A percentile compares a stretch with the other conserved stretches of the same genome.
phyloP scores from a whole-genome alignment of 345 rosid genomes.

The Hypericum perforatum region DNA sequence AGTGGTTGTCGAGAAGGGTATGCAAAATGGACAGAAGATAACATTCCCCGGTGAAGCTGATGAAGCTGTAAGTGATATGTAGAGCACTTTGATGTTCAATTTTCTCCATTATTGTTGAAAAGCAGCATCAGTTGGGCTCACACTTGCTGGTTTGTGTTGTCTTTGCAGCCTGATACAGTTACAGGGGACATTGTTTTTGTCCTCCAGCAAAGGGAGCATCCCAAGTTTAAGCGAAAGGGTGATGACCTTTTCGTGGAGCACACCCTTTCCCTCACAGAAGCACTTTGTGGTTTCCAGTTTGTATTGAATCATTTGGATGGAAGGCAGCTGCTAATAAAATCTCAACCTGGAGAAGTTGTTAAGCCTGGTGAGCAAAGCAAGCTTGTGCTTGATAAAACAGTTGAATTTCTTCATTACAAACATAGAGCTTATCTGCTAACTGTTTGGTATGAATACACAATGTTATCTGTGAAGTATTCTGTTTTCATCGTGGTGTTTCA shows the following conservation, averaged over 20 bases:
- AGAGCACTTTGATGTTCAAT: not conserved
- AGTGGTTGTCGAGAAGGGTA: conserved; percentile 33
- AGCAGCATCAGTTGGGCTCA: too few species aligned
- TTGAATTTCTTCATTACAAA: not conserved
- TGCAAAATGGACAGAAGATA: conserved; percentile 32
- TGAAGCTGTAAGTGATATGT: conserved; percentile 23
- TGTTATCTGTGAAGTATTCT: too few species aligned
- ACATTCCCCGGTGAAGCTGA: conserved; percentile 37
- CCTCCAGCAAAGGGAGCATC: conserved; percentile 57
- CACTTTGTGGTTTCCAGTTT: conserved; percentile 68
- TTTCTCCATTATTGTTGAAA: not conserved
- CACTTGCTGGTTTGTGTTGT: not conserved
- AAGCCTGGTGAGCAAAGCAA: conserved; percentile 49
- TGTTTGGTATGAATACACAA: too few species aligned
- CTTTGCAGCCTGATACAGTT: conserved; percentile 49
- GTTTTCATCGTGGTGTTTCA: too few species aligned
- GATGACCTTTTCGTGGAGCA: conserved; percentile 71
- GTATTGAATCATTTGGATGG: conserved; percentile 57
- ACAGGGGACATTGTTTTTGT: conserved; percentile 46
- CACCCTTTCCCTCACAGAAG: conserved; percentile 55
- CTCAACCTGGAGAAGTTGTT: conserved; percentile 63
- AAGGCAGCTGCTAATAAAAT: conserved; percentile 66
- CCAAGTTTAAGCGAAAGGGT: conserved; percentile 61
- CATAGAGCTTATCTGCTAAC: too few species aligned
- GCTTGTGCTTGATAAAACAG: not conserved